Conservation (phyloP, 192 early-diverging fungal species). For the Podila epigama region DNA sequence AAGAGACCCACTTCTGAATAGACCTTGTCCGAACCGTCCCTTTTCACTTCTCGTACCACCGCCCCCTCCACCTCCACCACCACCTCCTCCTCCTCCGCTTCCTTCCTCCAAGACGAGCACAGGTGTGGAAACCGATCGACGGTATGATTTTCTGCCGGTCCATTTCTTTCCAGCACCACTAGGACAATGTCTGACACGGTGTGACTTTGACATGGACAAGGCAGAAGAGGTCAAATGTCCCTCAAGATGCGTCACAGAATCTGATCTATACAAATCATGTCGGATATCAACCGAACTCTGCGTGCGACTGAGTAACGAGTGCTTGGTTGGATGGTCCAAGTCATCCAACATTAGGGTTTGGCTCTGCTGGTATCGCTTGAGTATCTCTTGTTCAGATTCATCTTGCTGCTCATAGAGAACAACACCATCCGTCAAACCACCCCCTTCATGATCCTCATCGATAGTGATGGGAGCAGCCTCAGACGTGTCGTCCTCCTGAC, state of each 20-base stretch:
- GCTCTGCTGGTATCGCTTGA: background rate
- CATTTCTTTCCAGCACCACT: slow-evolving; percentile 14
- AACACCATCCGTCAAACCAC: background rate
- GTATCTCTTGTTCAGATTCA: background rate
- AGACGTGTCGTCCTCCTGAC: background rate
- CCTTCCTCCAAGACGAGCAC: background rate
- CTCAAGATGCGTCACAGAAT: background rate
- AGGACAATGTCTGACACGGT: background rate
- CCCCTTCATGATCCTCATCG: background rate
- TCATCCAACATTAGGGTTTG: background rate
- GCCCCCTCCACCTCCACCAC: background rate
- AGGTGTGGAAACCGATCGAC: slow-evolving; percentile 29
- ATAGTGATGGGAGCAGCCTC: too few species aligned
- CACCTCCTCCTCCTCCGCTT: background rate
- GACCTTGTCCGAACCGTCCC: background rate
- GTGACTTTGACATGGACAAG: background rate
- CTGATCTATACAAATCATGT: background rate
- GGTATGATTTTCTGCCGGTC: slow-evolving; percentile 6
- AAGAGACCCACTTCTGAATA: background rate
- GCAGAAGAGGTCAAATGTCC: background rate
- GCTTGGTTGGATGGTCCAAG: background rate
- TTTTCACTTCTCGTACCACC: background rate
- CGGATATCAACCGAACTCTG: slow-evolving; percentile 28
- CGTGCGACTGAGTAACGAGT: slow-evolving; percentile 8
- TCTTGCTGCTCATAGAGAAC: background rate